Evolutionary conservation across 495 filamentous ascomycete genomes (phyloP), one percentile per base, ranked within the genome.

Genomic region (Usnea hakonensis): DNA sequence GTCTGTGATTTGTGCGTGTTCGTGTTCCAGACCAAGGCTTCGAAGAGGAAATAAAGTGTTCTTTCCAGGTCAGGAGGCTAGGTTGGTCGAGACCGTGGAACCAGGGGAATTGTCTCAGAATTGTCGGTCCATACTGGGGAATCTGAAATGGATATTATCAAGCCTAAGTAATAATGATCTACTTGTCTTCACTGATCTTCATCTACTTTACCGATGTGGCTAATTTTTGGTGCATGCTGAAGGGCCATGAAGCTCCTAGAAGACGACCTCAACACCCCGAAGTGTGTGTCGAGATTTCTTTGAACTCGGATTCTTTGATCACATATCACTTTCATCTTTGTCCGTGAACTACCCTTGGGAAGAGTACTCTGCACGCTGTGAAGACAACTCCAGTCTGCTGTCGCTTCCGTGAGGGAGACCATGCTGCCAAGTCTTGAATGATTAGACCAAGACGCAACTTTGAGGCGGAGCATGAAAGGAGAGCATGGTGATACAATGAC

Each of bases 131-230:
- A 72, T 60, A 3, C 64, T 43, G 5, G 68, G 69, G 37, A 74
- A 72, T 32, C 71, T 64, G 23, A 74, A 71, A 55, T 74, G 72
- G 13, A 68, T 70, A 63, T 76, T 73, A 48, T 76, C 74, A 55
- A 76, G 72, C 13, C 74, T 71, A 26, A 66, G 63, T 1, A 41
- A 52, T 33, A 66, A 17, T 16, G 48, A 43, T 16, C 36, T 57
- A 21, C 59, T 55, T 35, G 63, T 66, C 14, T 48, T 55, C n/a
- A 63, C n/a, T n/a, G n/a, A n/a, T n/a, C n/a, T n/a, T n/a, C n/a
- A n/a, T n/a, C n/a, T n/a, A n/a, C n/a, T n/a, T n/a, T n/a, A n/a
- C n/a, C n/a, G n/a, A n/a, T n/a, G n/a, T n/a, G n/a, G 50, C 48
- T 40, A 10, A 33, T 35, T 55, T 5, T 63, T 35, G 8, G 58